Percentiles rank a stretch among this genome's conserved stretches.
These are phyloP conservation scores for Ceratocystiopsis brevicomis DNA, from an alignment of 2,329 filamentous ascomycete species.

Conservation along the genomic window DNA sequence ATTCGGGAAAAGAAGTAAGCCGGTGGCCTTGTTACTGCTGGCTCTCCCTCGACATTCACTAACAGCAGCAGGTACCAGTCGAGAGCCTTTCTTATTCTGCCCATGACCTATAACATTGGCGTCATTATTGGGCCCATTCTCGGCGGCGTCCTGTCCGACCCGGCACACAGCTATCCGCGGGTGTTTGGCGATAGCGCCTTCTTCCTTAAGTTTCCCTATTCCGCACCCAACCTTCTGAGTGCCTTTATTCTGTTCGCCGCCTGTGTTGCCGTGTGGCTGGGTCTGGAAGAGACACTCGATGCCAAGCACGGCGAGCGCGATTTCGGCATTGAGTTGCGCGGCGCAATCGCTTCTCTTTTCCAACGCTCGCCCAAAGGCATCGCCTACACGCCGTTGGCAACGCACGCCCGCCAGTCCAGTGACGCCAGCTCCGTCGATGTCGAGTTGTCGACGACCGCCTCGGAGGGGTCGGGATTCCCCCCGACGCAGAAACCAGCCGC, in stretches of 20 bases:
- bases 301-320: slow-evolving; percentile 23
- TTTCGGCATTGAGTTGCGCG: slow-evolving; percentile 25
- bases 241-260: slow-evolving; percentile 26
- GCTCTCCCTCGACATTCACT: not conserved
- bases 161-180: slow-evolving; percentile 21
- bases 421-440: slow-evolving; percentile 12
- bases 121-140: slow-evolving; percentile 39
- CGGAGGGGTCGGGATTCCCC: not conserved
- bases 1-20: slow-evolving; percentile 23
- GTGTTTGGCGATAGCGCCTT: slow-evolving; percentile 28
- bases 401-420: slow-evolving; percentile 6
- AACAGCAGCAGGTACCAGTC: slow-evolving; percentile 20
- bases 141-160: slow-evolving; percentile 26
- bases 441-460: not conserved
- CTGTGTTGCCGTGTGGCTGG: slow-evolving; percentile 26
- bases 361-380: slow-evolving; percentile 10
- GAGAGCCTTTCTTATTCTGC: slow-evolving; percentile 23
- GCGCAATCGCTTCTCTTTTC: slow-evolving; percentile 15
- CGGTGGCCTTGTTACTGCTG: not conserved
- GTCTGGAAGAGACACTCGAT: slow-evolving; percentile 35
- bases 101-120: slow-evolving; percentile 56
- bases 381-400: slow-evolving; percentile 18
- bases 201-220: slow-evolving; percentile 32
- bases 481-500: not conserved
- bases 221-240: slow-evolving; percentile 34